Conservation (phyloP, 129 eudicot genomes). For the Dittrichia graveolens region DNA sequence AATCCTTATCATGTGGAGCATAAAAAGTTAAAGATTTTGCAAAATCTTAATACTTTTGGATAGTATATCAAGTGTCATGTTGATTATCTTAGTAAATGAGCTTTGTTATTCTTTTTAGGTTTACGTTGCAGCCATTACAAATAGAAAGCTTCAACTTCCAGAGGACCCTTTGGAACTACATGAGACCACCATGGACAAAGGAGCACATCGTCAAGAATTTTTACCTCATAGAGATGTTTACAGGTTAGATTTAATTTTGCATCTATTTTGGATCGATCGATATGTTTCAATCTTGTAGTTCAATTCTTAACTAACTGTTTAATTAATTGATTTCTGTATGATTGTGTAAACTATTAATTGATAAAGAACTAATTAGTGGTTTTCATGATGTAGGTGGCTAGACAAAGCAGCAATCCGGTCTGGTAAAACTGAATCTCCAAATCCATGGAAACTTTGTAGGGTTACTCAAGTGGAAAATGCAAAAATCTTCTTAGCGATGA, state of each 20-base stretch:
- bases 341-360: background rate
- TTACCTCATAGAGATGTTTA: slow-evolving; percentile 63
- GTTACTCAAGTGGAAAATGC: slow-evolving; percentile 88
- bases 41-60: background rate
- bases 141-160: slow-evolving; percentile 64
- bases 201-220: slow-evolving; percentile 45
- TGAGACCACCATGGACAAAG: slow-evolving; percentile 54
- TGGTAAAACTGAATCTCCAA: slow-evolving; percentile 20
- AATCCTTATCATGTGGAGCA: background rate
- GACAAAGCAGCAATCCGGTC: slow-evolving; percentile 71
- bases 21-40: background rate
- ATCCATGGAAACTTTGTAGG: slow-evolving; percentile 74
- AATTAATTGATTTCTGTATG: too few species aligned
- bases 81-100: background rate
- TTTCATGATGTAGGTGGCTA: slow-evolving; percentile 44
- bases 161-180: slow-evolving; percentile 49
- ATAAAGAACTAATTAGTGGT: background rate
- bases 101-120: slow-evolving; percentile 41
- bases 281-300: background rate
- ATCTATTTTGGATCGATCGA: background rate
- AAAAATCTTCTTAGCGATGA: slow-evolving; percentile 57
- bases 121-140: slow-evolving; percentile 65
- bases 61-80: background rate
- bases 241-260: slow-evolving; percentile 39
- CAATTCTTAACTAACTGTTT: too few species aligned